phyloP scores from a whole-genome alignment of 2,329 filamentous ascomycete species.

The Fusarium sp. region DNA sequence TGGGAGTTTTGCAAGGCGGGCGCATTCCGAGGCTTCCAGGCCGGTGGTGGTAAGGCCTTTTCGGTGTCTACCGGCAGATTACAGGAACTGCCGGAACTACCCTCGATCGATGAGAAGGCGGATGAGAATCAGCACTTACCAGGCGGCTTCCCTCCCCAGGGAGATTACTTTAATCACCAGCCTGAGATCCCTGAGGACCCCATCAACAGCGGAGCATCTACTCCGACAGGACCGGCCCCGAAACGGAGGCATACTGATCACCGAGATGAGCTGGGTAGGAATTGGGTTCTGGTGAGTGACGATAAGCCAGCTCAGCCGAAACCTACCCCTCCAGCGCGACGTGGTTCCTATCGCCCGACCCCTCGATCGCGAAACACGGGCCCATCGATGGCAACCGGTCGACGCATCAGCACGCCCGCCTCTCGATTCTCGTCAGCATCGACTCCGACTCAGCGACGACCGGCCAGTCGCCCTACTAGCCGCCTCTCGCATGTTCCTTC shows the following conservation, averaged over 20 bases:
- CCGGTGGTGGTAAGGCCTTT: conserved; percentile 82
- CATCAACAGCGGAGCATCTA: conserved; percentile 49
- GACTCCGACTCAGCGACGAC: conserved; percentile 37
- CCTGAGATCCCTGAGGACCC: conserved; percentile 41
- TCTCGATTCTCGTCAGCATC: conserved; percentile 46
- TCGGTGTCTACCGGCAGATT: conserved; percentile 54
- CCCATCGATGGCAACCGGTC: conserved; percentile 48
- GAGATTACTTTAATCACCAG: conserved; percentile 30
- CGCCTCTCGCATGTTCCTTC: conserved; percentile 54
- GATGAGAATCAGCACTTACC: conserved; percentile 41
- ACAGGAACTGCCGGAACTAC: conserved; percentile 35
- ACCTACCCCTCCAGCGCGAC: conserved; percentile 41
- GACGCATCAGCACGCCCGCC: conserved; percentile 56
- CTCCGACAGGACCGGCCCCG: conserved; percentile 57
- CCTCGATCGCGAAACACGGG: conserved; percentile 48
- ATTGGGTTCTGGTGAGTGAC: conserved; percentile 77
- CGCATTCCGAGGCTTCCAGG: conserved; percentile 86
- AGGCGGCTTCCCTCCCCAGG: conserved; percentile 46
- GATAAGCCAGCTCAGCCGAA: conserved; percentile 35
- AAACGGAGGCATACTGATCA: conserved; percentile 66
- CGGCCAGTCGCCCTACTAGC: conserved; percentile 49
- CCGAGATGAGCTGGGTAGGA: conserved; percentile 68
- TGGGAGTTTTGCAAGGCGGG: conserved; percentile 84
- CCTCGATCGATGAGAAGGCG: conserved; percentile 22
- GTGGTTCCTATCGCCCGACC: conserved; percentile 35